Base-by-base conservation (phyloP, 306 rosid genomes). In the Vigna hirtella region DNA sequence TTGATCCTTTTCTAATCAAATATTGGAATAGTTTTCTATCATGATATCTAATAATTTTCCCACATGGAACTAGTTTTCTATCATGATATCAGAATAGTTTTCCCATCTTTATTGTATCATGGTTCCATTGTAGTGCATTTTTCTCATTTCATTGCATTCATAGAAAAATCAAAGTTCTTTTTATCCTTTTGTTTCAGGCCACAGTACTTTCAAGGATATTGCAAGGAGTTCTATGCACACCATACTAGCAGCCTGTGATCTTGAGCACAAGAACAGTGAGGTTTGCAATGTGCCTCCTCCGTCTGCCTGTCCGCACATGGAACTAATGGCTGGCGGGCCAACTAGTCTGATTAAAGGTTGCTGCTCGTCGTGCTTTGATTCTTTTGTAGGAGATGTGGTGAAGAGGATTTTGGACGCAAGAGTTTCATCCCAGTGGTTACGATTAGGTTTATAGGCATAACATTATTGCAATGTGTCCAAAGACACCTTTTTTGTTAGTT, bases 301-400 rank as follows among this genome's bases (percentile, higher is more conserved):
- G 7, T 51, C 93, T 18, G 85, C 58, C 63, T 96, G 99, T 64
- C 75, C 87, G 32, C 98, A 91, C 88, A 83, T 86, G 34, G 96
- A 95, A 85, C 81, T 85, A 67, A 73, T 72, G 72, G 81, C 81
- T 9, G 91, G 88, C 28, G 89, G 87, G 56, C 86, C 45, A 68
- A 78, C 89, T 3, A 91, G 94, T 84, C 86, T 87, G 72, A 82
- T 90, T 67, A 83, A 84, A 28, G 96, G 94, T 55, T 86, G 89
- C 78, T 93, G 99, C 88, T 93, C 94, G 32, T 73, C 91, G 65
- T 93, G 99, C 85, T 96, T 93, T 62, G 91, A 89, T 86, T 84
- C 87, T 73, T 93, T 88, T 28, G 90, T 93, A 36, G 82, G 80
- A 53, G 89, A 85, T 2, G 91, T 90, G 72, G 96, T 91, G 85